Evolutionary conservation across 2,329 filamentous ascomycete genomes (phyloP), one percentile per base, ranked within the genome.

Genomic region (Cercospora zeae-maydis): DNA sequence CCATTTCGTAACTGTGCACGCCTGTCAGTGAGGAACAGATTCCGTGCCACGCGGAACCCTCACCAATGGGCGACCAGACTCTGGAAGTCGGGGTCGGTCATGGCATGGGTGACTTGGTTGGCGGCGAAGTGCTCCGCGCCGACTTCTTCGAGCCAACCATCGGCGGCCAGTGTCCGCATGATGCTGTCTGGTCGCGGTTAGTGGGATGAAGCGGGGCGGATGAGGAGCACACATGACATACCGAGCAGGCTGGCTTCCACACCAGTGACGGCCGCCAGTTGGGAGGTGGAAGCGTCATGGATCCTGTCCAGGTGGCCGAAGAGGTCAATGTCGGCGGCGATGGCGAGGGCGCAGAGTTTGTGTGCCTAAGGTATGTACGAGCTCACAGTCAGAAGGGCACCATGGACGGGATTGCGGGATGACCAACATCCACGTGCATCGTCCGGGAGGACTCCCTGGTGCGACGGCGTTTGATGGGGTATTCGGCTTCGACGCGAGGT

Each of bases 21-120:
- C 1, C 1, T 13, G 30, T 24, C 16, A 51, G 30, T 4, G 34
- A 13, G 4, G 14, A 6, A 19, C 14, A 34, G 9, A 13, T 16
- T n/a, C 11, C 2, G 5, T 33, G 51, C 27, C 4, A 34, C 34
- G 16, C 11, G 30, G 33, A 2, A 33, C 16, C 8, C 56, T 27
- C 30, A 58, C 56, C 56, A 58, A 11, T 58, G 56, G 8, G 56
- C 56, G 4, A 58, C 56, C 8, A 58, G 30, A 13, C 39, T 51
- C 30, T 58, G 56, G 8, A 58, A 51, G 31, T 58, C 56, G 7
- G 56, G 56, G n/a, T 58, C 56, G 9, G 56, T 51, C 56, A 58
- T 58, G 10, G 56, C 56, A 36, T 36, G 42, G 3, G 56, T 58
- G 56, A 58, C 56, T n/a, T 51, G 24, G 56, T 58, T 58, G 8